Conservation (phyloP, 768 basidiomycete genomes). For the Leccinum fibrillosum region DNA sequence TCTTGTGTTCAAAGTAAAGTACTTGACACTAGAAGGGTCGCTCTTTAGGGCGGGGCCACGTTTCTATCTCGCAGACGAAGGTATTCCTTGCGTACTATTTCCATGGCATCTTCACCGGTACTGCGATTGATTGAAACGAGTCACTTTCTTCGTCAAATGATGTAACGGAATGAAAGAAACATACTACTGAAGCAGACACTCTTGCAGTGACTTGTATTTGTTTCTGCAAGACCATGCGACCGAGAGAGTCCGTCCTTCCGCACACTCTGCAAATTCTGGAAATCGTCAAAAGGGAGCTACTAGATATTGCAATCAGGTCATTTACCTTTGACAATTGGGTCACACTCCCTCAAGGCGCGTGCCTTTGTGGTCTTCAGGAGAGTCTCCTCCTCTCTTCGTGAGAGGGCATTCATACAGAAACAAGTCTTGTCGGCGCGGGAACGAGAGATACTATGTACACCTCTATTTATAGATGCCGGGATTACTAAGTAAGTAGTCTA, state of each 20-base stretch:
- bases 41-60: constrained; percentile 1
- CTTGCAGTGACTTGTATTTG: constrained; percentile 65
- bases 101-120: constrained; percentile 74
- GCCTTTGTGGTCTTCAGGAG: constrained; percentile 80
- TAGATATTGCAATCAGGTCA: neutral
- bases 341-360: constrained; percentile 75
- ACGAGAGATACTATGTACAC: neutral
- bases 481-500: constrained; percentile 15
- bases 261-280: constrained; percentile 83
- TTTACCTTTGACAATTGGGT: constrained; percentile 65
- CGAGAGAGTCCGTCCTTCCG: constrained; percentile 74
- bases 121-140: constrained; percentile 32
- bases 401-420: constrained; percentile 73
- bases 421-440: constrained; percentile 3
- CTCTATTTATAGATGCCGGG: neutral
- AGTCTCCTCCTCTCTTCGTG: constrained; percentile 84
- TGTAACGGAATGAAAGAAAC: constrained; percentile 24
- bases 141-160: neutral
- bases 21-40: neutral
- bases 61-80: constrained; percentile 54
- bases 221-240: constrained; percentile 82
- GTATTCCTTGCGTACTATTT: constrained; percentile 67
- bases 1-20: neutral
- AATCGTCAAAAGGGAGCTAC: neutral
- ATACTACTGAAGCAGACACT: constrained; percentile 79